These are phyloP conservation scores for Punica granatum DNA, from an alignment of 345 rosid species.

Conservation along the genomic window DNA sequence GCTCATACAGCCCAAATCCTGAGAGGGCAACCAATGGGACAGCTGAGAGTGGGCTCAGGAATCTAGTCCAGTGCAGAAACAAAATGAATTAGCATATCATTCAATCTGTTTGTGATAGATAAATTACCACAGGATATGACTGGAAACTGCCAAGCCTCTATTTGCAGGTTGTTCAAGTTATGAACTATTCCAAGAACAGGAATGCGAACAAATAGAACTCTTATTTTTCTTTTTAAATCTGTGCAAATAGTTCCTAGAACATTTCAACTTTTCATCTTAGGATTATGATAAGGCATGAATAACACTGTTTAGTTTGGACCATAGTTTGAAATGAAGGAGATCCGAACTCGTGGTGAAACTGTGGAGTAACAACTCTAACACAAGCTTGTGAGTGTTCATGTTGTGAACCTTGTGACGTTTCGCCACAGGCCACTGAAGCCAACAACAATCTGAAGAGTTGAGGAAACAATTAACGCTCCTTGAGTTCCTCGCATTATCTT, in stretches of 20 bases:
- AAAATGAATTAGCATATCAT: not conserved
- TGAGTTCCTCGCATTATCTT: slow-evolving; percentile 87
- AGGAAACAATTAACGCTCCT: slow-evolving; percentile 89
- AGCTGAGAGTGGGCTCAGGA: slow-evolving; percentile 83
- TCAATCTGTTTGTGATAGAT: not conserved
- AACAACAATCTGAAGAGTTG: slow-evolving; percentile 80
- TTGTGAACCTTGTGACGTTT: slow-evolving; percentile 66
- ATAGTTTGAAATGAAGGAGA: not conserved
- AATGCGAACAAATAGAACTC: not conserved
- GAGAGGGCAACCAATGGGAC: slow-evolving; percentile 83
- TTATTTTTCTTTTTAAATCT: not conserved
- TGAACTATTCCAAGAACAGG: not conserved
- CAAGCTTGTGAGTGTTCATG: not conserved
- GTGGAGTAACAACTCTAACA: not conserved
- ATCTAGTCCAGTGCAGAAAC: slow-evolving; percentile 30
- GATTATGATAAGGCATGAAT: not conserved
- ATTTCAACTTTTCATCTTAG: too few relatives aligned
- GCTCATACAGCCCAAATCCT: slow-evolving; percentile 91
- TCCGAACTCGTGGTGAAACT: not conserved
- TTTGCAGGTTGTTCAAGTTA: not conserved
- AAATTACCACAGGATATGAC: not conserved
- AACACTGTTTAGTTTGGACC: not conserved
- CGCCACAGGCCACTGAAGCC: slow-evolving; percentile 99
- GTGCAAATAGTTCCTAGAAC: not conserved
- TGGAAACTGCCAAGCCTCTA: not conserved